Base-by-base conservation (phyloP, 805 yeast genomes). In the Candida xyloterini region DNA sequence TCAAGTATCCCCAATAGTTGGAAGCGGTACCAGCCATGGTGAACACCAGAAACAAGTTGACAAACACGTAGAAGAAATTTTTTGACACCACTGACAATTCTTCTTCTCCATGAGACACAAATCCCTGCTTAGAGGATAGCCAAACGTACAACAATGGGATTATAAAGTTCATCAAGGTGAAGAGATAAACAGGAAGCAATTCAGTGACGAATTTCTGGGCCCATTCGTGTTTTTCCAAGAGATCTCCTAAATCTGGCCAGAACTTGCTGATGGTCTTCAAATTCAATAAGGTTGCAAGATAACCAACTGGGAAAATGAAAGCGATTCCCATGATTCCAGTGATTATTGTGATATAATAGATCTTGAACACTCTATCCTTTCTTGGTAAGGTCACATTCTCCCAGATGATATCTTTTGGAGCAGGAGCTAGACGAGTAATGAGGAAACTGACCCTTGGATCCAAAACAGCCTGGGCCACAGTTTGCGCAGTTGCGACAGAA, bases 351-450 rank as follows among this genome's bases (percentile, higher is more conserved):
- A 87, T 81, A 7, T 73, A 44, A 49, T 82, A 80, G 9, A 77
- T 71, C 47, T 89, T 78, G 13, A 78, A 49, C 32, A 84, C 64
- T 43, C 96, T 68, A 51, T 86, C 90, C 39, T 68, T 71, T 40
- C 95, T 71, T 0, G 95, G 79, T 55, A 90, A 66, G 51, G 95
- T 90, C 25, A 88, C 76, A 55, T 90, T 88, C 42, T 80, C 84
- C 99, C 99, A 91, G 28, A 87, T 80, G 16, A 91, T 84, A 59
- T 91, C 99, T 54, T 84, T 91, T 4, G 98, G 98, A 1, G 98
- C 95, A 0, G 98, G 98, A 0, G 98, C 98, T 41, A 89, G 66
- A 28, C 76, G 70, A 3, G 96, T 84, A 25, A 90, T 85, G 38
- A 93, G 67, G 42, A 80, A 85, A 56, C 85, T 82, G 7, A 93